Evolutionary conservation across 2,329 filamentous ascomycete genomes (phyloP).

Genomic region (Mycosphaerelloides madeirae): DNA sequence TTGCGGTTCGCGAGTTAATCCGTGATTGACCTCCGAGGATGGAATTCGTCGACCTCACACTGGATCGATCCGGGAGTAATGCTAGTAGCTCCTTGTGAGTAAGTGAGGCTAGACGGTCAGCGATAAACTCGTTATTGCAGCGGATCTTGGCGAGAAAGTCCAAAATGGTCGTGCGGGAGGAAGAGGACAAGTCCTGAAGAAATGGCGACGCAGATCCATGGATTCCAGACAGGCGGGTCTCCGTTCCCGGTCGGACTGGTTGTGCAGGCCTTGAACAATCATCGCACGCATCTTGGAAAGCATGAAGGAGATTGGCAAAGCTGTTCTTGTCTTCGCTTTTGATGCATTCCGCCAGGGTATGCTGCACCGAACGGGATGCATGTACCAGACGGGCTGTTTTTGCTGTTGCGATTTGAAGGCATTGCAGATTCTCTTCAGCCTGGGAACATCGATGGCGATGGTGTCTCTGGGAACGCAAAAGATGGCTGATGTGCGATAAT

Average conservation of each 20-base stretch:
- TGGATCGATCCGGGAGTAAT: slow-evolving; percentile 72
- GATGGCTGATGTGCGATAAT: slow-evolving; percentile 69
- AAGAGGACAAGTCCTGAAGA: slow-evolving; percentile 66
- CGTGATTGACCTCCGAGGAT: slow-evolving; percentile 60
- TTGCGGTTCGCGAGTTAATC: slow-evolving; percentile 40
- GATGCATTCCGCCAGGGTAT: slow-evolving; percentile 73
- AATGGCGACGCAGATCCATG: slow-evolving; percentile 37
- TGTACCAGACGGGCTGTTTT: slow-evolving; percentile 69
- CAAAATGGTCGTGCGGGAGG: slow-evolving; percentile 69
- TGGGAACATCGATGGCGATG: slow-evolving; percentile 75
- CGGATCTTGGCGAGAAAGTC: slow-evolving; percentile 76
- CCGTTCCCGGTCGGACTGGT: slow-evolving; percentile 41
- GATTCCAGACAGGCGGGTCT: slow-evolving; percentile 65
- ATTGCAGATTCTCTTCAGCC: slow-evolving; percentile 67
- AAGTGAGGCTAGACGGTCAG: slow-evolving; percentile 72
- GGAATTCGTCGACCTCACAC: slow-evolving; percentile 75
- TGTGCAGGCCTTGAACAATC: slow-evolving; percentile 62
- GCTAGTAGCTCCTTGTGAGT: slow-evolving; percentile 70
- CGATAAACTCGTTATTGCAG: slow-evolving; percentile 82
- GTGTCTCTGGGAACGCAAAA: slow-evolving; percentile 72
- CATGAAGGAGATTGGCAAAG: slow-evolving; percentile 70
- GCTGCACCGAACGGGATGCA: slow-evolving; percentile 68
- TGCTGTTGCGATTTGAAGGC: slow-evolving; percentile 69
- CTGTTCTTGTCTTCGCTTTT: slow-evolving; percentile 72
- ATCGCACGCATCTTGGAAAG: slow-evolving; percentile 69